A percentile compares a stretch with the other conserved stretches of the same genome.
These are phyloP conservation scores for Mallotus repandus DNA, from an alignment of 441 rosid species.

Conservation along the genomic window DNA sequence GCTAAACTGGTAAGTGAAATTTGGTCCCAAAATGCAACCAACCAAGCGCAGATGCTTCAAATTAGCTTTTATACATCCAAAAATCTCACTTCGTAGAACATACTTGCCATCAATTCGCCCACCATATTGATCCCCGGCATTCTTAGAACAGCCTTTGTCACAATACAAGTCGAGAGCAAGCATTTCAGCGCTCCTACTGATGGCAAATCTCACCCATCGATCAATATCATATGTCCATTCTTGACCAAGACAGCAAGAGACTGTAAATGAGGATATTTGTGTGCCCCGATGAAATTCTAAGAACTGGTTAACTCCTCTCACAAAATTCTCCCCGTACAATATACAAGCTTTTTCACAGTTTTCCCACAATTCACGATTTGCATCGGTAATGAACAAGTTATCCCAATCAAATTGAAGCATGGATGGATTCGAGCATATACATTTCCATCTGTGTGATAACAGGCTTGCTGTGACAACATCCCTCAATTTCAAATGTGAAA, in stretches of 20 bases:
- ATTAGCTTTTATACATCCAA: neutral
- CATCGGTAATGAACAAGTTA: neutral
- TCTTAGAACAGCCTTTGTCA: neutral
- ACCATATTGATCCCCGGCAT: neutral
- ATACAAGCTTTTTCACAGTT: neutral
- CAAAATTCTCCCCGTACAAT: neutral
- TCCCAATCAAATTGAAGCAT: neutral
- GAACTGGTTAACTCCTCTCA: neutral
- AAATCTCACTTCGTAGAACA: neutral
- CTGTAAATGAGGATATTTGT: neutral
- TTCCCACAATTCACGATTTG: neutral
- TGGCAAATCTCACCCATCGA: neutral
- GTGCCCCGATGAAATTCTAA: neutral
- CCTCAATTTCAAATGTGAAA: neutral
- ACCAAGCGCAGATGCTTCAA: neutral
- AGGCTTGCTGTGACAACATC: neutral
- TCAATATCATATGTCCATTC: neutral
- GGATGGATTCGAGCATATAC: neutral
- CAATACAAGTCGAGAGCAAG: neutral
- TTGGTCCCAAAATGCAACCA: neutral
- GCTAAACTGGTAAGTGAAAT: neutral
- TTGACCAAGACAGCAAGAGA: neutral
- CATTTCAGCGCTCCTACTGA: neutral
- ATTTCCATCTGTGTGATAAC: neutral
- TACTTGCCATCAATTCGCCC: neutral